Evolutionary conservation across 352 stramenopile genomes (phyloP).

Genomic region (Globisporangium canariense): DNA sequence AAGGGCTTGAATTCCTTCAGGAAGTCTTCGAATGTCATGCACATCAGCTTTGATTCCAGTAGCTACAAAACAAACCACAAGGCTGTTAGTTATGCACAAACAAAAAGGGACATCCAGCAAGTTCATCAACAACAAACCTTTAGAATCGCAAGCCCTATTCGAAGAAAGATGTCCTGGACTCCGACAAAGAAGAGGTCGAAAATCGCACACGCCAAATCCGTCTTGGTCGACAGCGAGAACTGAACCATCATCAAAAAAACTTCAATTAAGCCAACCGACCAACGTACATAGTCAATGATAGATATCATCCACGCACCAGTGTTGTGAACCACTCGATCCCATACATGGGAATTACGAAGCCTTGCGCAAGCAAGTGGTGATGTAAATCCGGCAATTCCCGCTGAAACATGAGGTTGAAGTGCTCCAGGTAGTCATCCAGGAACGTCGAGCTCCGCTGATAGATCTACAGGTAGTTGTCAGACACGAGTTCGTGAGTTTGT

Average conservation of each 20-base stretch:
- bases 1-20: constrained; percentile 79
- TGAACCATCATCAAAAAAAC: neutral
- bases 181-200: constrained; percentile 85
- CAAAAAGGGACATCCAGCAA: neutral
- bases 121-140: constrained; percentile 28
- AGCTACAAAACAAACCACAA: constrained; percentile 21
- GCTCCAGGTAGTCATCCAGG: constrained; percentile 76
- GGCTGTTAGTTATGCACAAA: neutral
- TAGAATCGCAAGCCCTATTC: constrained; percentile 71
- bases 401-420: constrained; percentile 80
- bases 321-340: constrained; percentile 89
- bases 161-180: constrained; percentile 78
- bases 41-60: constrained; percentile 77
- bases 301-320: constrained; percentile 30
- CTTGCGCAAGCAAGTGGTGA: constrained; percentile 52
- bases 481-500: neutral
- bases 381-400: constrained; percentile 63
- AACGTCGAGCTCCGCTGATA: constrained; percentile 84
- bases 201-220: constrained; percentile 75
- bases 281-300: neutral
- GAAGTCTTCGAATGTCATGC: constrained; percentile 82
- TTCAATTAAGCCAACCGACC: neutral
- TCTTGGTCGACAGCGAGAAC: constrained; percentile 84
- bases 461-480: constrained; percentile 28
- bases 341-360: constrained; percentile 80